These are phyloP conservation scores for Alternaria gansuensis DNA, from an alignment of 2,329 filamentous ascomycete species.

Conservation along the genomic window DNA sequence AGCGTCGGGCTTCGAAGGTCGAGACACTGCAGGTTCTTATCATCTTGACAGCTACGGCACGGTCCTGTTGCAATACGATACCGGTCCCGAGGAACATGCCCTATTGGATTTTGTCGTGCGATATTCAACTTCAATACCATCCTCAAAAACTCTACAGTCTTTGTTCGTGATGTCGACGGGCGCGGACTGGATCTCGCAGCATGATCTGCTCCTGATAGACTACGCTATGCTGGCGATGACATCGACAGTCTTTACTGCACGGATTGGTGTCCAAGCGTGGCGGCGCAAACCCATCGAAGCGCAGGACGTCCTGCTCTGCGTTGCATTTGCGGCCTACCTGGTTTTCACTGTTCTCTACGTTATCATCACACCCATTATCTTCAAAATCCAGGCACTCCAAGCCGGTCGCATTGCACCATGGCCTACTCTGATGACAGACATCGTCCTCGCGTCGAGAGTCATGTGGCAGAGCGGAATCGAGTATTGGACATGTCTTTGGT, in stretches of 20 bases:
- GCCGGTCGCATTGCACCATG: slow-evolving; percentile 38
- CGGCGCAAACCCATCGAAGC: slow-evolving; percentile 18
- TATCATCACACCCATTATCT: slow-evolving; percentile 48
- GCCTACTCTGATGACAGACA: slow-evolving; percentile 44
- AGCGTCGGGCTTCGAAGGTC: not conserved
- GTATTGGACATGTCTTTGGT: slow-evolving; percentile 54
- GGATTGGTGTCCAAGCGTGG: slow-evolving; percentile 23
- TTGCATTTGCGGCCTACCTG: slow-evolving; percentile 44
- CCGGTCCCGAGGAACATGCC: not conserved
- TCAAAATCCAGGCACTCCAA: slow-evolving; percentile 39
- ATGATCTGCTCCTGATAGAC: slow-evolving; percentile 24
- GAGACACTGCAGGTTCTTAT: not conserved
- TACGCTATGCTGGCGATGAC: slow-evolving; percentile 31
- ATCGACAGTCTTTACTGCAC: slow-evolving; percentile 30
- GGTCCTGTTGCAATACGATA: not conserved
- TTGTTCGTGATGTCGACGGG: slow-evolving; percentile 24
- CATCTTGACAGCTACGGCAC: slow-evolving; percentile 6
- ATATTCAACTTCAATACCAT: not conserved
- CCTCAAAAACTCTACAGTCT: not conserved
- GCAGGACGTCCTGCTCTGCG: slow-evolving; percentile 35
- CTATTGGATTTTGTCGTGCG: not conserved
- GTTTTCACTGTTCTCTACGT: slow-evolving; percentile 46
- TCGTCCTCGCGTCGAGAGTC: slow-evolving; percentile 45
- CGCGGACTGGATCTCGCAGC: slow-evolving; percentile 27
- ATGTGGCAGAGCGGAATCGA: slow-evolving; percentile 54